Conservation (phyloP, 805 yeast genomes). For the Grigorovia yakushimaensis region DNA sequence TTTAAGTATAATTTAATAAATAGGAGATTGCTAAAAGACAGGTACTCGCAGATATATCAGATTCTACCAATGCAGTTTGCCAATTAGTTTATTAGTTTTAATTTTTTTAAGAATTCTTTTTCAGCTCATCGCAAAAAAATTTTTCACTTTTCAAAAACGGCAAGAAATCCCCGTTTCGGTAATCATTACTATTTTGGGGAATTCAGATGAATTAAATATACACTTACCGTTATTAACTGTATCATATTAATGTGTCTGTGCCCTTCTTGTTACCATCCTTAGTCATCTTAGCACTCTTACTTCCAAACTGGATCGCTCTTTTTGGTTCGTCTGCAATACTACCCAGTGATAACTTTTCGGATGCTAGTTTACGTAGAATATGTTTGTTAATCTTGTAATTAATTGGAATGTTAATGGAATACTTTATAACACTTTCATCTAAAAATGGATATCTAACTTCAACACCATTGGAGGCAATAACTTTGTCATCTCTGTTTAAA, state of each 20-base stretch:
- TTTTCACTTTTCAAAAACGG: neutral
- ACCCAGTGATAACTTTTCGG: constrained; percentile 32
- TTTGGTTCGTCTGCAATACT: constrained; percentile 68
- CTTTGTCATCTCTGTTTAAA: constrained; percentile 86
- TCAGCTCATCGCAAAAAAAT: constrained; percentile 5
- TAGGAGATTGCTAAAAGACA: too few species aligned
- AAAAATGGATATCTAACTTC: constrained; percentile 85
- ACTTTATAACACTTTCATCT: constrained; percentile 49
- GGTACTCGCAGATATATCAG: too few species aligned
- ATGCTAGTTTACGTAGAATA: constrained; percentile 56
- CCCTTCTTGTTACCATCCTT: constrained; percentile 74
- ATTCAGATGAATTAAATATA: too few species aligned
- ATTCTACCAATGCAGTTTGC: too few species aligned
- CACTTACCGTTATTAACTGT: too few species aligned
- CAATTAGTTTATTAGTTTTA: neutral
- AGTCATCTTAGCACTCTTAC: constrained; percentile 85
- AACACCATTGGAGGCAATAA: constrained; percentile 75
- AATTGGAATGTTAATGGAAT: constrained; percentile 43
- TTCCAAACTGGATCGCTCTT: constrained; percentile 95
- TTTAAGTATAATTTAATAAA: too few species aligned
- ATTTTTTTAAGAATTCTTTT: neutral
- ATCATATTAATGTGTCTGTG: constrained; percentile 37
- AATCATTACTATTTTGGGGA: neutral
- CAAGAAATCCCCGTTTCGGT: neutral
- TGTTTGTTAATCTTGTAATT: constrained; percentile 41